These are phyloP conservation scores for Fusarium bactridioides DNA, from an alignment of 2,329 filamentous ascomycete genomes.

Conservation along the genomic window DNA sequence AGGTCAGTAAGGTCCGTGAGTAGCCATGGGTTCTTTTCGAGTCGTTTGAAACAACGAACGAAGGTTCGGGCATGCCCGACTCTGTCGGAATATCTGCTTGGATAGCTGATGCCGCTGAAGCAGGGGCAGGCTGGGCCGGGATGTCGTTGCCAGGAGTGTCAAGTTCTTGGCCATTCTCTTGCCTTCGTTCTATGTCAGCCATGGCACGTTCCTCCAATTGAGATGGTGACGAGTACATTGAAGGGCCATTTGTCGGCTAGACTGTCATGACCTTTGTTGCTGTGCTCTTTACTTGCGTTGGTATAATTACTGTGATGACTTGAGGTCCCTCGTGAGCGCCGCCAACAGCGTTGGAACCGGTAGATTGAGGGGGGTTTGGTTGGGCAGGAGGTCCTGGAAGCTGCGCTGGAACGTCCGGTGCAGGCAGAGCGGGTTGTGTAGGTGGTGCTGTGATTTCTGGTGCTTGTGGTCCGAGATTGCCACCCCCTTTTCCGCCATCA, in stretches of 20 bases:
- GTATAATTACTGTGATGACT: conserved; percentile 38
- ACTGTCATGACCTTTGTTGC: conserved; percentile 29
- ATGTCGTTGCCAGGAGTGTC: not conserved
- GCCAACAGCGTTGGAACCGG: not conserved
- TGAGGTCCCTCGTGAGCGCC: conserved; percentile 5
- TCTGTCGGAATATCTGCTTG: not conserved
- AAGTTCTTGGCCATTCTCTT: not conserved
- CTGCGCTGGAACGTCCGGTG: not conserved
- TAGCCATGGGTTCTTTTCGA: not conserved
- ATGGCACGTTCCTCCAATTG: not conserved
- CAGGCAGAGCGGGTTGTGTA: not conserved
- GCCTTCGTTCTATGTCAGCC: not conserved
- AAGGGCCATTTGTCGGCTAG: conserved; percentile 16
- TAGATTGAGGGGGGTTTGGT: not conserved
- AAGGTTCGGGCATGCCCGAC: not conserved
- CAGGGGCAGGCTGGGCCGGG: not conserved
- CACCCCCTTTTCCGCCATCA: not conserved
- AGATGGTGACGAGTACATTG: conserved; percentile 1
- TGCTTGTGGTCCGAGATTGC: not conserved
- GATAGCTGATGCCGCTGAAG: not conserved
- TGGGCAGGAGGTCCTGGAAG: not conserved
- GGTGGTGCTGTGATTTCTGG: not conserved
- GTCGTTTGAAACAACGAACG: not conserved
- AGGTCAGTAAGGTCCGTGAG: not conserved
- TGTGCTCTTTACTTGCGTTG: conserved; percentile 28